Percentiles rank a stretch among this genome's conserved stretches.
Conservation (phyloP, 495 filamentous ascomycete genomes). For the Penicillium paradoxum region DNA sequence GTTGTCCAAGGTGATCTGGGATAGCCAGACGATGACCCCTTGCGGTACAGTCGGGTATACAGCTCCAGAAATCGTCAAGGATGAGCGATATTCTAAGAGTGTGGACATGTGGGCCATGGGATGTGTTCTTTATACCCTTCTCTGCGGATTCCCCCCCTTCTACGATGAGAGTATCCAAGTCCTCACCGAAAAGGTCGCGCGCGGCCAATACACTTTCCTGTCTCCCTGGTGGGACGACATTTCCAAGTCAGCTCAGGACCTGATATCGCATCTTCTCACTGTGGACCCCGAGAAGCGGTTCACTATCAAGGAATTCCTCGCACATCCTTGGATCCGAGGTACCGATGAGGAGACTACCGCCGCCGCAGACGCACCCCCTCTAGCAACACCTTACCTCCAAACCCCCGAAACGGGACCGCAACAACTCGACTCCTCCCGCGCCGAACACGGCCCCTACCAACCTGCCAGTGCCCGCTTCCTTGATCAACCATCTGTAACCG, state of each 20-base stretch:
- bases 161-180: constrained; percentile 98
- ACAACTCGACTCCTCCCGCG: constrained; percentile 26
- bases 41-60: constrained; percentile 98
- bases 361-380: constrained; percentile 71
- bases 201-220: constrained; percentile 95
- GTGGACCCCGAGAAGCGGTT: constrained; percentile 91
- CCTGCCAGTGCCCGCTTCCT: constrained; percentile 43
- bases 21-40: constrained; percentile 97
- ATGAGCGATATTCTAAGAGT: constrained; percentile 96
- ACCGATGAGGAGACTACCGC: constrained; percentile 69
- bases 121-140: constrained; percentile 92
- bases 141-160: constrained; percentile 97
- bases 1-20: constrained; percentile 96
- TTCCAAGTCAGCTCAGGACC: constrained; percentile 88
- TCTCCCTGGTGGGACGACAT: constrained; percentile 99
- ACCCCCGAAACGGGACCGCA: constrained; percentile 45
- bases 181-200: constrained; percentile 94
- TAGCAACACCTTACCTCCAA: constrained; percentile 59
- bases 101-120: constrained; percentile 99
- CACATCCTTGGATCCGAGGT: constrained; percentile 84
- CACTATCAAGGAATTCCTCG: constrained; percentile 81
- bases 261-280: constrained; percentile 87
- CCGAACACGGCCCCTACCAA: constrained; percentile 41
- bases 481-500: constrained; percentile 45
- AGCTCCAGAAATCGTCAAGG: constrained; percentile 98